A percentile compares a stretch with the other conserved stretches of the same genome.
phyloP scores from a whole-genome alignment of 257 asterid species.

The Solanum etuberosum region DNA sequence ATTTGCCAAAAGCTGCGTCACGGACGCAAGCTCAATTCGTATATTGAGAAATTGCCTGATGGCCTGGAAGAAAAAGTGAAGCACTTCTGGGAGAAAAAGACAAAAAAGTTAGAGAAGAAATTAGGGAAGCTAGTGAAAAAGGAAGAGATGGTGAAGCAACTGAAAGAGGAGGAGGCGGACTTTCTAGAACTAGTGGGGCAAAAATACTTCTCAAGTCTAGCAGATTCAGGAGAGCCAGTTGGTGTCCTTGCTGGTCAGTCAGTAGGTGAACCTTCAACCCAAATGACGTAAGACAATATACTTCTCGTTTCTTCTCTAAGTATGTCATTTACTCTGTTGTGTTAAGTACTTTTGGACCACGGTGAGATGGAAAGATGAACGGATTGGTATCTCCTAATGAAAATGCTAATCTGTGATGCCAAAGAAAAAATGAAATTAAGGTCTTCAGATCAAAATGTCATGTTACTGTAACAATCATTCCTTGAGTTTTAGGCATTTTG shows the following conservation, averaged over 20 bases:
- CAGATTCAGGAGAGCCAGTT: slow-evolving; percentile 89
- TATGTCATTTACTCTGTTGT: neutral
- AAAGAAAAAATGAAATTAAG: neutral
- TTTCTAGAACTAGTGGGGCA: slow-evolving; percentile 61
- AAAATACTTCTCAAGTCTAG: slow-evolving; percentile 81
- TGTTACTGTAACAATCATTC: neutral
- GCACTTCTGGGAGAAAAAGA: slow-evolving; percentile 2
- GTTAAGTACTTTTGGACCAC: neutral
- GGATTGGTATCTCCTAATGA: neutral
- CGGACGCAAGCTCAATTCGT: slow-evolving; percentile 39
- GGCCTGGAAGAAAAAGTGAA: slow-evolving; percentile 55
- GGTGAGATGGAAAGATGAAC: neutral
- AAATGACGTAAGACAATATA: slow-evolving; percentile 79
- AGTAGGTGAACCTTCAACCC: slow-evolving; percentile 96
- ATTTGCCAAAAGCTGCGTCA: slow-evolving; percentile 40
- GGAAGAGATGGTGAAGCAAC: slow-evolving; percentile 9
- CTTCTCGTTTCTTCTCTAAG: neutral
- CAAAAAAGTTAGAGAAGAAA: neutral
- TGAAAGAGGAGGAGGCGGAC: slow-evolving; percentile 21
- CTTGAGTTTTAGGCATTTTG: neutral
- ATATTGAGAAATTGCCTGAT: slow-evolving; percentile 63
- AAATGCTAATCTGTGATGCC: neutral
- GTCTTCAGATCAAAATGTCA: neutral
- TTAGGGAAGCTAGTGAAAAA: slow-evolving; percentile 10
- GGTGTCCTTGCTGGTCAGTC: slow-evolving; percentile 99